Evolutionary conservation across 176 grass and related monocot genomes (phyloP).

Genomic region (Aegilops speltoides): DNA sequence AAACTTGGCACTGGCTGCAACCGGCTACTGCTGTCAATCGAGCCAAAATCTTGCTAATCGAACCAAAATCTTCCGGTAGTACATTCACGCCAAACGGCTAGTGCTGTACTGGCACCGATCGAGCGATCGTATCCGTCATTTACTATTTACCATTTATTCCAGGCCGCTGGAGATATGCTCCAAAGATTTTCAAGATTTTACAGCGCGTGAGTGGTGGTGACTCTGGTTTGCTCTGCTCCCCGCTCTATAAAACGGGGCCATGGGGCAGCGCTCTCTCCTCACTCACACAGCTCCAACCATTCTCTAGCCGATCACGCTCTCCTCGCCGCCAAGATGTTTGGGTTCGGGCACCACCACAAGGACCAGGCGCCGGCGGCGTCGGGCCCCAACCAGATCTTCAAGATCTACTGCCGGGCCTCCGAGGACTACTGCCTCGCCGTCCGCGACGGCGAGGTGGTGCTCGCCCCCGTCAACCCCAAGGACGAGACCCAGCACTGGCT

Average conservation of each 20-base stretch:
- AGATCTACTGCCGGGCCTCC: conserved; percentile 58
- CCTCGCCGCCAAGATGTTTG: background rate
- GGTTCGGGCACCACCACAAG: conserved; percentile 35
- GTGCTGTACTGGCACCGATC: background rate
- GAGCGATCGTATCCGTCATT: background rate
- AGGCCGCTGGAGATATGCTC: background rate
- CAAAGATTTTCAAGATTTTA: background rate
- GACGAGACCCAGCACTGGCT: conserved; percentile 72
- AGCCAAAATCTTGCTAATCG: background rate
- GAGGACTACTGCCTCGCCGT: conserved; percentile 64
- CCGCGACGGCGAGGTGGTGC: conserved; percentile 55
- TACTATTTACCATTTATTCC: too few species aligned
- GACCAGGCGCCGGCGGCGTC: conserved; percentile 27
- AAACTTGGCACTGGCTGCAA: too few species aligned
- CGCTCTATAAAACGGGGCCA: conserved; percentile 33
- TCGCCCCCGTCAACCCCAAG: conserved; percentile 44
- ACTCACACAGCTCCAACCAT: background rate
- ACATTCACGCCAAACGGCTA: background rate
- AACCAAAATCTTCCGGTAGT: background rate
- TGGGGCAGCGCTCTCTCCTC: conserved; percentile 14
- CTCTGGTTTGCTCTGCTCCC: too few species aligned
- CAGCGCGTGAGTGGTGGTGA: background rate
- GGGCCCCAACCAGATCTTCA: conserved; percentile 46
- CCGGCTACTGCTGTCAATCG: too few species aligned
- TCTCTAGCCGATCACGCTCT: background rate